These are phyloP conservation scores for Ceratocystis papillata DNA, from an alignment of 2,329 filamentous ascomycete genomes.

Conservation along the genomic window DNA sequence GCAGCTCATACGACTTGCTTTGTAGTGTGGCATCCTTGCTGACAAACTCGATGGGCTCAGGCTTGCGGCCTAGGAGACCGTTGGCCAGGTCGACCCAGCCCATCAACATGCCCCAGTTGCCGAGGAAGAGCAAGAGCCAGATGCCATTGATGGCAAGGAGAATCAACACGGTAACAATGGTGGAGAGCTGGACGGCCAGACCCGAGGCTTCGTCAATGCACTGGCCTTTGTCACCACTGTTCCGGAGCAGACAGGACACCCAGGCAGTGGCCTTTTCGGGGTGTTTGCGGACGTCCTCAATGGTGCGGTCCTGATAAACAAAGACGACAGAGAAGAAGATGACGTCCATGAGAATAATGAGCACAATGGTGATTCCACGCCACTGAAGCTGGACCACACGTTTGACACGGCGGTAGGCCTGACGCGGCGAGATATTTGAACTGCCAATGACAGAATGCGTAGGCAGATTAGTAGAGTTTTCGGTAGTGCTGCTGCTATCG, in stretches of 20 bases:
- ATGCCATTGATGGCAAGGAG: constrained; percentile 77
- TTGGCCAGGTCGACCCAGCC: constrained; percentile 65
- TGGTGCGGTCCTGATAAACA: constrained; percentile 70
- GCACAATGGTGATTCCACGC: constrained; percentile 80
- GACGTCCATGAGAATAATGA: constrained; percentile 82
- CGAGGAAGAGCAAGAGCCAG: constrained; percentile 72
- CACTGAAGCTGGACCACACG: constrained; percentile 87
- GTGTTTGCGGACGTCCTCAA: constrained; percentile 47
- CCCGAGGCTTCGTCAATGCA: constrained; percentile 52
- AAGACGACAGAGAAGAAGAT: constrained; percentile 91
- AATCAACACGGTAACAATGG: constrained; percentile 69
- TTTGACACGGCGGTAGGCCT: constrained; percentile 76
- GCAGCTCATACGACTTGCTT: constrained; percentile 70
- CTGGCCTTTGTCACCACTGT: constrained; percentile 48
- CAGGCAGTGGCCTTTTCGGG: constrained; percentile 49
- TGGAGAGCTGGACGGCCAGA: constrained; percentile 63
- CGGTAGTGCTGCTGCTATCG: constrained; percentile 60
- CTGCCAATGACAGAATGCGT: constrained; percentile 61
- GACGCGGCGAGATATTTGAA: constrained; percentile 65
- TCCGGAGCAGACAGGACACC: constrained; percentile 57
- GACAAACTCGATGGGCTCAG: constrained; percentile 63
- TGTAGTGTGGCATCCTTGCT: constrained; percentile 70
- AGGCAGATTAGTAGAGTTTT: constrained; percentile 55
- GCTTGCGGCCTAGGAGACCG: constrained; percentile 39
- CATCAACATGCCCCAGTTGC: constrained; percentile 70